Base-by-base conservation (phyloP, 202 grass and related monocot species). In the Zoysia matrella region DNA sequence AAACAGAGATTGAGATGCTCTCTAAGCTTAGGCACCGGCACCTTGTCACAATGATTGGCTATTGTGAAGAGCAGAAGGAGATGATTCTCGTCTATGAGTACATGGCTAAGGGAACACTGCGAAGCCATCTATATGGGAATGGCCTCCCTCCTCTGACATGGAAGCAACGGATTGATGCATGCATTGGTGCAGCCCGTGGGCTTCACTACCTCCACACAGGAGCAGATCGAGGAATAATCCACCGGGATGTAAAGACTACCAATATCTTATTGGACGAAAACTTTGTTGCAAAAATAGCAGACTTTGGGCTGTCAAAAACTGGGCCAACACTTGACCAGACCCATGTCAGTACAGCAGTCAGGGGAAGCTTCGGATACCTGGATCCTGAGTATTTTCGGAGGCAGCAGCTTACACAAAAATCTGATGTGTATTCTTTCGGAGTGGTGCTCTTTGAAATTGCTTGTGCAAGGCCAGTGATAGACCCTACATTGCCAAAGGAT, bases 181-280 rank as follows among this genome's bases (percentile, higher is more conserved):
- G 92, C 71, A 92, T 93, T 53, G 95, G 95, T n/a, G 95, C 95
- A 0, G 95, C 92, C 45, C 86, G 88, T 12, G 95, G 95, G 8
- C 90, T 98, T 77, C 95, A 98, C 78, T 95, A 98, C 78, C 90
- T 98, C 60, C 95, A 98, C 81, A 98, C 95, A 13, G 95, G 95
- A 67, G 93, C 92, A 39, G 95, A 98, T 3, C 72, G 90, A 71
- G 89, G 86, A 78, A 98, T 95, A 71, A 98, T 98, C 52, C 95
- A 98, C 53, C 84, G 95, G 67, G 95, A 98, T 86, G 95, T 98
- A 12, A 98, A 98, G 88, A 98, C 92, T 40, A 95, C 89, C 56
- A 98, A 98, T 76, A 98, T 98, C 73, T 69, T 98, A 65, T 79
- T 98, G 74, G 95, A 93, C 64, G 93, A 91, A 16, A 89, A 89